Conservation (phyloP, 2,329 filamentous ascomycete species). For the Macrophomina pseudophaseolina region DNA sequence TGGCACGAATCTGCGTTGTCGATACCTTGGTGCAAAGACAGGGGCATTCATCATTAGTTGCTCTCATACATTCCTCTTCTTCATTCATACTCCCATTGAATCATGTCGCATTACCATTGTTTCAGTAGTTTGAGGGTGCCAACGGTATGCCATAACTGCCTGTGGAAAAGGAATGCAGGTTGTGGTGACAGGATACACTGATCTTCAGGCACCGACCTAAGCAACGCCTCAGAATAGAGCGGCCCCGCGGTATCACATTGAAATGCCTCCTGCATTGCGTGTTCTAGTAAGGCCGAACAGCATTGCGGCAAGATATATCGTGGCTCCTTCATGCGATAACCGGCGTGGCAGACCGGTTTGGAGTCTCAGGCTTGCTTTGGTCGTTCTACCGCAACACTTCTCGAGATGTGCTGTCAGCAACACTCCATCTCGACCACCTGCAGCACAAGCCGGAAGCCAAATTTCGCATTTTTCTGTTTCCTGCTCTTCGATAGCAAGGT, state of each 20-base stretch:
- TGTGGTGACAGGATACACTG: neutral
- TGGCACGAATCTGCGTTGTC: neutral
- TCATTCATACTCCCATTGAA: neutral
- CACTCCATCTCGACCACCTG: neutral
- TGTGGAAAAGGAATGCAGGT: neutral
- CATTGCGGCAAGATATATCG: neutral
- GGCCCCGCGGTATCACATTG: neutral
- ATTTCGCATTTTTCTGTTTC: neutral
- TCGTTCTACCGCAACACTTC: neutral
- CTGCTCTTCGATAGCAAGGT: too few species aligned
- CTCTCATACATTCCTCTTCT: neutral
- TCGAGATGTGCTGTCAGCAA: neutral
- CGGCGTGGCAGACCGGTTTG: neutral
- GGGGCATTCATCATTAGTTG: slow-evolving; percentile 1
- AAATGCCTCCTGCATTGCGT: neutral
- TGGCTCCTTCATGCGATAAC: neutral
- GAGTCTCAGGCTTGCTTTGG: neutral
- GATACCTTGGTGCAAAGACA: slow-evolving; percentile 1
- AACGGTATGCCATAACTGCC: neutral
- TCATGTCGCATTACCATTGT: neutral
- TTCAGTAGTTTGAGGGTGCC: neutral
- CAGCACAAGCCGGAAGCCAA: neutral
- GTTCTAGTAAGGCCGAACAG: neutral
- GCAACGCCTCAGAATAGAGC: neutral
- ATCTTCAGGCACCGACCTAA: neutral